Conservation (phyloP, 768 basidiomycete species). For the Pilatotrama ljubarskyi region DNA sequence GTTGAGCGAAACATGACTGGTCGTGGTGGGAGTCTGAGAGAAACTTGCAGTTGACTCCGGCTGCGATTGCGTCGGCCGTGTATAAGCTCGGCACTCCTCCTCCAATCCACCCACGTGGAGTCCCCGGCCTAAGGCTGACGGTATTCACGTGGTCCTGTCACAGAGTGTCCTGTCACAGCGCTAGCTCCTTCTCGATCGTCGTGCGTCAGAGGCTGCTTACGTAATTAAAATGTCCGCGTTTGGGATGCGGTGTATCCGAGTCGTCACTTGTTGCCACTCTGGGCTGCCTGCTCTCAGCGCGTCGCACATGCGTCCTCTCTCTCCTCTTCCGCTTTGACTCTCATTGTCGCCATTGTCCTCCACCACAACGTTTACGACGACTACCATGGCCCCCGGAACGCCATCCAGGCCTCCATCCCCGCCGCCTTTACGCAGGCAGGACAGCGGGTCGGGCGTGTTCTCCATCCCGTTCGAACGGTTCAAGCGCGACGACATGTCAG, state of each 20-base stretch:
- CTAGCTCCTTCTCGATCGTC: background rate
- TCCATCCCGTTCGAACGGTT: slow-evolving; percentile 73
- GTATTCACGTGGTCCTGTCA: background rate
- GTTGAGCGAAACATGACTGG: slow-evolving; percentile 72
- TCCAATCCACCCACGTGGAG: slow-evolving; percentile 18
- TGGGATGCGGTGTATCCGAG: slow-evolving; percentile 6
- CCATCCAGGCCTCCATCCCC: slow-evolving; percentile 43
- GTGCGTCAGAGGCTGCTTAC: background rate
- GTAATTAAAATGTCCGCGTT: slow-evolving; percentile 3
- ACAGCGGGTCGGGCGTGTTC: slow-evolving; percentile 53
- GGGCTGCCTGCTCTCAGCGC: slow-evolving; percentile 14
- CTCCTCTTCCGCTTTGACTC: slow-evolving; percentile 9
- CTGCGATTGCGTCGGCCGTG: slow-evolving; percentile 21
- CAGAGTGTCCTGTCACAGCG: background rate
- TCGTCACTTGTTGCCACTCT: slow-evolving; percentile 12
- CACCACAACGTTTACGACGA: background rate
- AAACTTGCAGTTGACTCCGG: slow-evolving; percentile 12
- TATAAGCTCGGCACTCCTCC: slow-evolving; percentile 7
- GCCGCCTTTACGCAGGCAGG: slow-evolving; percentile 28
- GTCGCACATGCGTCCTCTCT: slow-evolving; percentile 20
- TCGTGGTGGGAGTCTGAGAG: slow-evolving; percentile 30
- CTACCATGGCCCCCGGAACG: slow-evolving; percentile 17
- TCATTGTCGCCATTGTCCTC: background rate
- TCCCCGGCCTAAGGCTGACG: background rate
- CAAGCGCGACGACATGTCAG: slow-evolving; percentile 70